Conservation (phyloP, 495 filamentous ascomycete species). For the Penicillium roqueforti region DNA sequence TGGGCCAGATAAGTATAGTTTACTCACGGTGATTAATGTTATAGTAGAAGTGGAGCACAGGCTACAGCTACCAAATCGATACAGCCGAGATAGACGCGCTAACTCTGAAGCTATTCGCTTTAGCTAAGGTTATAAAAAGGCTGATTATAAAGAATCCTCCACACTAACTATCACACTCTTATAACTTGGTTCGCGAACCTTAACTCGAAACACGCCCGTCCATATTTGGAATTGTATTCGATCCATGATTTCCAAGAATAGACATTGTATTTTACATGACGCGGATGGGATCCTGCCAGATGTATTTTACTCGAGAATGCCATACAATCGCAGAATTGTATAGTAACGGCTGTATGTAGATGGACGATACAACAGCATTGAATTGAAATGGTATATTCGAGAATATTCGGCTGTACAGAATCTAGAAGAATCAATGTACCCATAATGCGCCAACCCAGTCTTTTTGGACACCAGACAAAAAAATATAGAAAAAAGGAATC, state of each 20-base stretch:
- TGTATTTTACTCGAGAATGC: not conserved
- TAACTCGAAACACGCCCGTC: not conserved
- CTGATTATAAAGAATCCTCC: too few relatives aligned
- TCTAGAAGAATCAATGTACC: conserved; percentile 14
- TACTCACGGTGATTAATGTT: too few relatives aligned
- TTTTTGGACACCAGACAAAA: conserved; percentile 10
- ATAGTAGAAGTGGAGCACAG: too few relatives aligned
- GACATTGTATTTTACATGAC: not conserved
- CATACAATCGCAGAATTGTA: not conserved
- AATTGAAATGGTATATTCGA: conserved; percentile 10
- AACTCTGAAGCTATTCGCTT: too few relatives aligned
- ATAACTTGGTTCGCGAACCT: not conserved
- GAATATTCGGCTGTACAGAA: conserved; percentile 12
- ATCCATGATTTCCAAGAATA: not conserved
- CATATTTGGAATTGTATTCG: not conserved
- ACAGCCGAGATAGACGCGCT: too few relatives aligned
- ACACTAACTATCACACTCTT: not conserved
- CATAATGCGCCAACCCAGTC: conserved; percentile 28
- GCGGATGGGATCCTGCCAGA: not conserved
- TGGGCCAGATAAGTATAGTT: too few relatives aligned
- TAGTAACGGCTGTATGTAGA: not conserved
- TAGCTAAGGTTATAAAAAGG: too few relatives aligned
- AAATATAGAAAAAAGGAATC: conserved; percentile 8
- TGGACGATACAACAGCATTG: conserved; percentile 3
- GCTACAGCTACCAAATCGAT: too few relatives aligned